A percentile compares a stretch with the other conserved stretches of the same genome.
phyloP scores from a whole-genome alignment of 1,284 basidiomycete genomes.

The Apiotrichum montevideense region DNA sequence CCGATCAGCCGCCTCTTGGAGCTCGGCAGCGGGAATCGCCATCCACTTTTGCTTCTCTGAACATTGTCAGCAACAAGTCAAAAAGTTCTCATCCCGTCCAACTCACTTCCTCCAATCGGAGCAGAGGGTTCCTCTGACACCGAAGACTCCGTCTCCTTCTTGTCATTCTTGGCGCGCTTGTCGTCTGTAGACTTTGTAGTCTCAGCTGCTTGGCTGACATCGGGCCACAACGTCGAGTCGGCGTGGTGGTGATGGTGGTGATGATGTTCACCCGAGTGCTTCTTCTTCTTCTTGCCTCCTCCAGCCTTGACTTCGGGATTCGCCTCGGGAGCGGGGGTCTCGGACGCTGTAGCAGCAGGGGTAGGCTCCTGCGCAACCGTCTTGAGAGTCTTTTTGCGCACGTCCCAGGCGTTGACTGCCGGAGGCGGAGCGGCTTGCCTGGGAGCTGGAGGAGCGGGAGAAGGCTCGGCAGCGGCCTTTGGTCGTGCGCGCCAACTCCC shows the following conservation, averaged over 20 bases:
- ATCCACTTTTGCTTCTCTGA: slow-evolving; percentile 47
- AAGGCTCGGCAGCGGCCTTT: slow-evolving; percentile 8
- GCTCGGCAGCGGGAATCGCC: slow-evolving; percentile 43
- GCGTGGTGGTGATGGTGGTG: slow-evolving; percentile 4
- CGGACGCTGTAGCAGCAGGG: not conserved
- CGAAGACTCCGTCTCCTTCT: slow-evolving; percentile 21
- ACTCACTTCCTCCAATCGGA: slow-evolving; percentile 23
- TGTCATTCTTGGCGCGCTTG: slow-evolving; percentile 27
- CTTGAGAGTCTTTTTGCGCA: slow-evolving; percentile 27
- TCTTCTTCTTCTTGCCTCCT: slow-evolving; percentile 14
- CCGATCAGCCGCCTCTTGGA: slow-evolving; percentile 46
- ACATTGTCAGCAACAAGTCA: not conserved
- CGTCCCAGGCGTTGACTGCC: slow-evolving; percentile 39
- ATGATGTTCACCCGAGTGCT: slow-evolving; percentile 4
- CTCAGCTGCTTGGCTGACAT: slow-evolving; percentile 33
- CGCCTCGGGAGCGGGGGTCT: not conserved
- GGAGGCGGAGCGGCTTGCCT: slow-evolving; percentile 26
- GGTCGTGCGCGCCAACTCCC: slow-evolving; percentile 29
- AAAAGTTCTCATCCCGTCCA: too few species aligned
- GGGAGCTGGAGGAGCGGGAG: slow-evolving; percentile 3
- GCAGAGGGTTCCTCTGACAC: slow-evolving; percentile 13
- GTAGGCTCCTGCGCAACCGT: not conserved
- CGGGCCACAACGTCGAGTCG: slow-evolving; percentile 38
- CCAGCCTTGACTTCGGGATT: slow-evolving; percentile 1
- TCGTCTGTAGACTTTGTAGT: slow-evolving; percentile 21